Base-by-base conservation (phyloP, 2,329 filamentous ascomycete species). In the Sordariomycetes sp. region DNA sequence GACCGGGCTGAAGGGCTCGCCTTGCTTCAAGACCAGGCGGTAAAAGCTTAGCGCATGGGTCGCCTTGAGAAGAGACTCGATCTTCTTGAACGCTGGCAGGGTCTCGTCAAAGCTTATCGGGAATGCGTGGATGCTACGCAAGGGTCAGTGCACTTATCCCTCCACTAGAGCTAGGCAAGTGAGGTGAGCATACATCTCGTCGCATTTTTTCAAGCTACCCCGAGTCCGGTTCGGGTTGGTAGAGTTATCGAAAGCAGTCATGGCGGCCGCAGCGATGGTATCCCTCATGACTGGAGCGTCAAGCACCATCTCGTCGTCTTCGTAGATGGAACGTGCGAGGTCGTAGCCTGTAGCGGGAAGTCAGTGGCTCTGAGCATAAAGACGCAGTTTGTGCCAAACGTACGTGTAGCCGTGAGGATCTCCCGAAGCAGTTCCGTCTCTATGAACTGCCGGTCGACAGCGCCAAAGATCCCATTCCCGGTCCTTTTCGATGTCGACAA, bases 11-110 rank as follows among this genome's bases (percentile, higher is more conserved):
- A 94, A 91, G 0, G 87, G 87, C 58, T 91, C 86, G 53, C 86
- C 87, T 63, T 90, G 86, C 61, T 89, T 89, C 13, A 94, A 75
- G 0, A 86, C 87, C 4, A 95, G 75, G 2, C 86, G 84, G 66
- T 92, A 94, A 60, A 86, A 82, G 22, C 86, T 87, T 53, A 94
- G 73, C 1, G 82, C 77, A 68, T 94, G 87, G 0, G 89, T 91
- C 3, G 88, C 86, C 60, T 76, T 78, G 10, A 92, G 71, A 2
- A 95, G 72, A 6, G 85, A 79, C 55, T 84, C 79, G 3, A 84
- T 76, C 22, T 80, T 77, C 56, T 74, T 75, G 55, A 72, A 71
- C 2, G 79, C 77, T 1, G 76, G 73, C 1, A 74, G 67, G 1
- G 80, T 80, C 24, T 72, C 70, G 1, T 71, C 65, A 53, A 89